phyloP scores from a whole-genome alignment of 495 filamentous ascomycete genomes.

The Daldinia decipiens region DNA sequence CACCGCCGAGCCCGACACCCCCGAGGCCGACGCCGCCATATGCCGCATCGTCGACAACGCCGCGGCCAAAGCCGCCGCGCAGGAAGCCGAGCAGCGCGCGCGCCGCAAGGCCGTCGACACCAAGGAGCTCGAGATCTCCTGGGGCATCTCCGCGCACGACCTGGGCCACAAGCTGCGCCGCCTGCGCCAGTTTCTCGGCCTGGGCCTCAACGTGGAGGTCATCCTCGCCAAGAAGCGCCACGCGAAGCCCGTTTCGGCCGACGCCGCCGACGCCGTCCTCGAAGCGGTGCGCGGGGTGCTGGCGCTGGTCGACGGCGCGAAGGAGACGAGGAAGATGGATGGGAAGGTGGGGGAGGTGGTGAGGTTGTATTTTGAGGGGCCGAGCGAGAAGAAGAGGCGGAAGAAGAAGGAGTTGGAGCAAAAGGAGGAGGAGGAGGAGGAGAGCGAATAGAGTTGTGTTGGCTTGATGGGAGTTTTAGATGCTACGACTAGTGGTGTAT shows the following conservation, averaged over 20 bases:
- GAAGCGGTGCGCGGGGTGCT: slow-evolving; percentile 46
- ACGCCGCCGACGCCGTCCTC: slow-evolving; percentile 52
- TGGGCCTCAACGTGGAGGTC: slow-evolving; percentile 72
- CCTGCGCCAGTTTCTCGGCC: slow-evolving; percentile 68
- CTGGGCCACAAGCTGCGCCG: slow-evolving; percentile 68
- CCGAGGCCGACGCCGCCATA: slow-evolving; percentile 55
- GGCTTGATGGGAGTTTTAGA: not conserved
- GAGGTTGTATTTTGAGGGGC: slow-evolving; percentile 53
- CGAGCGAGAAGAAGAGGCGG: slow-evolving; percentile 28
- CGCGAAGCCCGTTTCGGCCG: slow-evolving; percentile 44
- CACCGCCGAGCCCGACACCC: not conserved
- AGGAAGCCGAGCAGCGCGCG: slow-evolving; percentile 7
- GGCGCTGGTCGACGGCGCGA: slow-evolving; percentile 47
- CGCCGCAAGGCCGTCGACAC: slow-evolving; percentile 36
- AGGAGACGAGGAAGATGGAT: slow-evolving; percentile 53
- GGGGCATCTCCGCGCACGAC: slow-evolving; percentile 79
- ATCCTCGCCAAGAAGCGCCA: slow-evolving; percentile 59
- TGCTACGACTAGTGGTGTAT: not conserved
- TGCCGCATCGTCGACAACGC: slow-evolving; percentile 72
- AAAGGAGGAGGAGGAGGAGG: not conserved
- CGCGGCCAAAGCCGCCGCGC: slow-evolving; percentile 36
- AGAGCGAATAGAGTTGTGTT: not conserved
- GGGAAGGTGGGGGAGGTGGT: slow-evolving; percentile 48
- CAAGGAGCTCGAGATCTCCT: slow-evolving; percentile 86
- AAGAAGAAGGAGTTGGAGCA: slow-evolving; percentile 5